phyloP scores from a whole-genome alignment of 2,329 filamentous ascomycete species.

The Diaporthe capsici region DNA sequence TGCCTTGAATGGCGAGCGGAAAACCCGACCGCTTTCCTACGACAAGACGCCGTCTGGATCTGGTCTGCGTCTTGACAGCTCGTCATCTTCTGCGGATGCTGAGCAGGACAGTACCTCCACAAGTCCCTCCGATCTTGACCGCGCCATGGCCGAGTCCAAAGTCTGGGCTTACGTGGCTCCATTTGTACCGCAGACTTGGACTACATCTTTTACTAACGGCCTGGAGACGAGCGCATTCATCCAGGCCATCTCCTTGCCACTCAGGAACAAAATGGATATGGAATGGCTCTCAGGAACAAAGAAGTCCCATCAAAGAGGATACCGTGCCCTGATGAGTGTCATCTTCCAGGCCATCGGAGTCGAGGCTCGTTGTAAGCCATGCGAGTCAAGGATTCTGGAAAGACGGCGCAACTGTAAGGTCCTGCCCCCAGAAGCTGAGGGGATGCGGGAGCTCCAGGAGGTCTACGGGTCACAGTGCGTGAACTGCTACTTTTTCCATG shows the following conservation, averaged over 20 bases:
- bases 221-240: slow-evolving; percentile 23
- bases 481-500: slow-evolving; percentile 26
- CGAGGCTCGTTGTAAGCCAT: slow-evolving; percentile 3
- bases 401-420: slow-evolving; percentile 24
- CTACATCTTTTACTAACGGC: neutral
- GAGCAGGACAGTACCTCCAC: neutral
- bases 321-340: slow-evolving; percentile 4
- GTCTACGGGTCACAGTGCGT: neutral
- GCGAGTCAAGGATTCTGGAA: neutral
- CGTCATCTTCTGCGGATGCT: neutral
- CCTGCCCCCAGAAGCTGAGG: slow-evolving; percentile 25
- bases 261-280: slow-evolving; percentile 9
- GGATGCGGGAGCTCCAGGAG: slow-evolving; percentile 31
- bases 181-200: neutral
- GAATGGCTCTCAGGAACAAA: neutral
- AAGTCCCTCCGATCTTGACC: neutral
- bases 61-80: neutral
- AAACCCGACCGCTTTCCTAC: neutral
- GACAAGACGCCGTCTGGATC: slow-evolving; percentile 1
- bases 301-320: neutral
- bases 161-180: slow-evolving; percentile 21
- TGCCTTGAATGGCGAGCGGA: too few relatives aligned
- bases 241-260: slow-evolving; percentile 23
- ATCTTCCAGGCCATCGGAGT: slow-evolving; percentile 17
- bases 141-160: neutral